Base-by-base conservation (phyloP, 345 rosid genomes). In the Gossypium bickii region DNA sequence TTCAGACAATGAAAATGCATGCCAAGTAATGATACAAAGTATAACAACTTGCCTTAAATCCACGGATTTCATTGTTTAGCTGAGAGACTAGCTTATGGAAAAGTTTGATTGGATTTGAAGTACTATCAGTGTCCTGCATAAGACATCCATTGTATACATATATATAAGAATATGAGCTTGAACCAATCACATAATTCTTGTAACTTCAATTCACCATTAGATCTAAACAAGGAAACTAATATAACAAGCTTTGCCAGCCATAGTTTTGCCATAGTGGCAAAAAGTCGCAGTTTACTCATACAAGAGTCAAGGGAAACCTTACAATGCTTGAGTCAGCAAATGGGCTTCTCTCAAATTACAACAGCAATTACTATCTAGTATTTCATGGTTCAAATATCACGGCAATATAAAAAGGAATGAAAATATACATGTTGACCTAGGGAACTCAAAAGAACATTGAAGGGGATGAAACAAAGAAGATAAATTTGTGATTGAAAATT, bases 21-120 rank as follows among this genome's bases (percentile, higher is more conserved):
- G 29, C 61, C 51, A 52, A 49, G 34, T 63, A 47, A n/a, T 53
- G 15, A 24, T 9, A 16, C 13, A 17, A 24, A 22, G 38, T 17
- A 29, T 70, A 57, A 52, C 12, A 24, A 62, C 77, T 47, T 71
- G 82, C 93, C 89, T 85, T 77, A 59, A n/a, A 74, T 65, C 92
- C 90, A 27, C 73, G 81, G 70, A 88, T 79, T 76, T 84, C 69
- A 24, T 79, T 59, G 81, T 88, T 90, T 51, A 88, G 74, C 25
- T 56, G 78, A 16, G 78, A 80, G 48, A 88, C 94, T 25, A 85
- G 82, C 76, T 81, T 82, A 25, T 84, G 90, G 79, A 88, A 87
- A 72, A 88, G 83, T 20, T 55, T 77, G 47, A 86, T 83, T 79
- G 77, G 80, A 51, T 81, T 78, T 48, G 80, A 76, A 69, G 85